Conservation (phyloP, 2,329 filamentous ascomycete genomes). For the Parastagonospora nodorum region DNA sequence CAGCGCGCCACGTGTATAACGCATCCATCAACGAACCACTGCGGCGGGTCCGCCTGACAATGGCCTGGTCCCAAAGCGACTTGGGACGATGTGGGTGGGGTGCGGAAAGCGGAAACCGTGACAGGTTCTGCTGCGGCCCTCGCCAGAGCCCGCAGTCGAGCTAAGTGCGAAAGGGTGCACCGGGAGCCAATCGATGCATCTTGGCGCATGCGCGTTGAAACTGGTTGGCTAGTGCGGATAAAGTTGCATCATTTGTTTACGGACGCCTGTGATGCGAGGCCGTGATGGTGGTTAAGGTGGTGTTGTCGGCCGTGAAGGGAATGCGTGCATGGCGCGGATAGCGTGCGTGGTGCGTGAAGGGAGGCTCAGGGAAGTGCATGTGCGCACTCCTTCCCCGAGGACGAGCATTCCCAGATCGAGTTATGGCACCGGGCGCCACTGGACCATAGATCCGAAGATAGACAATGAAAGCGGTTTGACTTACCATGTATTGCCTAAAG, state of each 20-base stretch:
- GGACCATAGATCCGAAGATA: constrained; percentile 6
- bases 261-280: constrained; percentile 25
- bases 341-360: constrained; percentile 7
- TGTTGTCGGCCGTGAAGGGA: constrained; percentile 1
- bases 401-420: too few relatives aligned
- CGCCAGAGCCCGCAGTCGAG: constrained; percentile 28
- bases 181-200: constrained; percentile 33
- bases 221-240: constrained; percentile 24
- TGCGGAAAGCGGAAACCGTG: constrained; percentile 31
- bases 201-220: constrained; percentile 43
- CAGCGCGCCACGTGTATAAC: constrained; percentile 44
- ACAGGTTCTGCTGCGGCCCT: constrained; percentile 40
- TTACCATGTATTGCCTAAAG: constrained; percentile 92
- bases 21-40: constrained; percentile 10
- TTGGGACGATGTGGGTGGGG: neutral
- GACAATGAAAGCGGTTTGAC: constrained; percentile 17
- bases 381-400: too few relatives aligned
- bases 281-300: constrained; percentile 24
- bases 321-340: constrained; percentile 16
- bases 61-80: neutral
- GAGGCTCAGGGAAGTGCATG: neutral
- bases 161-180: constrained; percentile 36
- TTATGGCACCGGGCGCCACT: constrained; percentile 15
- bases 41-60: constrained; percentile 29
- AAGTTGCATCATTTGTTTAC: constrained; percentile 21